phyloP scores from a whole-genome alignment of 345 rosid genomes.

The Eucalyptus guilfoylei region DNA sequence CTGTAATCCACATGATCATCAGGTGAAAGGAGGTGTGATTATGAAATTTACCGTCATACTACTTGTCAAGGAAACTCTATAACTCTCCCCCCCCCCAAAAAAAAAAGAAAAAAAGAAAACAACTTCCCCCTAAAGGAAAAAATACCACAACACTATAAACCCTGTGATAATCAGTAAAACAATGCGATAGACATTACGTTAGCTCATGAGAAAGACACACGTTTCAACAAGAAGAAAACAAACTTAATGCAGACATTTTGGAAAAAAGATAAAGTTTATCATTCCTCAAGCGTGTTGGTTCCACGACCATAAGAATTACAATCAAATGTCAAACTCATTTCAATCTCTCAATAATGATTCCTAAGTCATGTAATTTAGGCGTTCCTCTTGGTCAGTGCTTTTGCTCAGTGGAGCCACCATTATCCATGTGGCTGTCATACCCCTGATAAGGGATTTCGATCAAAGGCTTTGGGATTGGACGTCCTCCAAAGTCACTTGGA shows the following conservation, averaged over 20 bases:
- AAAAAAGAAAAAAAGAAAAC: background rate
- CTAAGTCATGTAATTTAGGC: background rate
- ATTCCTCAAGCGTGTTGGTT: background rate
- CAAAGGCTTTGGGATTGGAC: constrained; percentile 64
- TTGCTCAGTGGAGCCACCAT: constrained; percentile 13
- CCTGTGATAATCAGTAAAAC: background rate
- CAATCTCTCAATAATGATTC: background rate
- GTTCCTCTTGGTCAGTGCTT: constrained; percentile 29
- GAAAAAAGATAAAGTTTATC: background rate
- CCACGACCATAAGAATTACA: background rate
- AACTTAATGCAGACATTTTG: background rate
- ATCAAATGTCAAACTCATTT: constrained; percentile 3
- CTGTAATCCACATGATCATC: background rate
- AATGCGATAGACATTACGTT: background rate
- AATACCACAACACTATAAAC: background rate
- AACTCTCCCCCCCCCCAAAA: background rate
- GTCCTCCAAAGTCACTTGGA: constrained; percentile 62
- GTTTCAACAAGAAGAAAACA: background rate
- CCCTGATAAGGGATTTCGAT: constrained; percentile 71
- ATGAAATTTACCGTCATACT: background rate
- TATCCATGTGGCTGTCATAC: constrained; percentile 38
- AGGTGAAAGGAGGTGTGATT: background rate
- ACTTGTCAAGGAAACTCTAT: background rate
- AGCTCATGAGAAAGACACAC: background rate
- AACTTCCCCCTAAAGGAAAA: background rate